Conservation (phyloP, 805 yeast genomes). For the Candida boleticola region DNA sequence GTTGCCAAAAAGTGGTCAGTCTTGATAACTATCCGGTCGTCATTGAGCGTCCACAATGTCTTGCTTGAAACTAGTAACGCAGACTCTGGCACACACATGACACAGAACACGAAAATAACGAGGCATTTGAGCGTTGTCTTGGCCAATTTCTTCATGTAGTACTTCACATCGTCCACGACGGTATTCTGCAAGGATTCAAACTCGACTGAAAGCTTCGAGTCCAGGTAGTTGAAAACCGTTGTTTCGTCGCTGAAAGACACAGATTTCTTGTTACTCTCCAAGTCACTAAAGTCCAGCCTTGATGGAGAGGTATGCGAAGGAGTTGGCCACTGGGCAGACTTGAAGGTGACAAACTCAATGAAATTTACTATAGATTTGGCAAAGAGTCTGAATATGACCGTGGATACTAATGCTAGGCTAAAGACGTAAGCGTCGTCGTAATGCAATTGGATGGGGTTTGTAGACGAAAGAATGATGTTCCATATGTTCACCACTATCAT, state of each 20-base stretch:
- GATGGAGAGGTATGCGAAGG: background rate
- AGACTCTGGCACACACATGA: background rate
- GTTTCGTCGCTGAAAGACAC: slow-evolving; percentile 18
- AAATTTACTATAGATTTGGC: background rate
- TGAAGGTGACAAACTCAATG: background rate
- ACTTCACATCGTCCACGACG: background rate
- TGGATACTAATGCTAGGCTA: background rate
- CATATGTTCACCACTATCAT: background rate
- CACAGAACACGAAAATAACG: background rate
- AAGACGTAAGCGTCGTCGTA: background rate
- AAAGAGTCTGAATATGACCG: background rate
- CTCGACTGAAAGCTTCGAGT: slow-evolving; percentile 3
- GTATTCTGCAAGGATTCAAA: background rate
- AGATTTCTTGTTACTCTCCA: slow-evolving; percentile 9
- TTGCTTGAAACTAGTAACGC: background rate
- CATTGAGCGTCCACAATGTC: background rate
- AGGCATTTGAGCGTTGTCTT: slow-evolving; percentile 12
- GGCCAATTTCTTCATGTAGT: background rate
- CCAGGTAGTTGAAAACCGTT: slow-evolving; percentile 14
- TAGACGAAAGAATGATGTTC: background rate
- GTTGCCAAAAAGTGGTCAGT: slow-evolving; percentile 1
- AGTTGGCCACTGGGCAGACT: background rate
- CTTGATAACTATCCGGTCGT: background rate
- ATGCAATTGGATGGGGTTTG: background rate
- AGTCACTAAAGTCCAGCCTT: background rate